These are phyloP conservation scores for Acacia crassicarpa DNA, from an alignment of 306 rosid species.

Conservation along the genomic window DNA sequence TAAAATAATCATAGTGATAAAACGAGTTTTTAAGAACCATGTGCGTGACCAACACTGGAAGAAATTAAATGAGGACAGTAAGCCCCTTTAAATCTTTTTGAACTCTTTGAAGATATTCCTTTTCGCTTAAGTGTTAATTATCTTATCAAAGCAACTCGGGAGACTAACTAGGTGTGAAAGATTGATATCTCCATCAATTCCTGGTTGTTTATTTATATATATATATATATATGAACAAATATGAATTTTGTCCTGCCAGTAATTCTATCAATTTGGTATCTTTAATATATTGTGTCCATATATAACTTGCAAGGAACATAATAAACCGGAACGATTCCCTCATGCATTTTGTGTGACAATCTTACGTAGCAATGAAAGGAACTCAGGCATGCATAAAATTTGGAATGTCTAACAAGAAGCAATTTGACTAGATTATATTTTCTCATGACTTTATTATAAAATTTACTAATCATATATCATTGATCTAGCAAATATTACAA, in stretches of 20 bases:
- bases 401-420: background rate
- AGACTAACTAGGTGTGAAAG: background rate
- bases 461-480: background rate
- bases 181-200: background rate
- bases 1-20: too few relatives aligned
- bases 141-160: background rate
- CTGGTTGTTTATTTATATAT: background rate
- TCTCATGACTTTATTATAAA: background rate
- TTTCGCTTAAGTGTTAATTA: background rate
- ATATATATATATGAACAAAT: too few relatives aligned
- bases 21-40: too few relatives aligned
- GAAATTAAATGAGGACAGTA: background rate
- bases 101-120: background rate
- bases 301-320: background rate
- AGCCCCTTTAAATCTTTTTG: background rate
- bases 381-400: background rate
- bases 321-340: background rate
- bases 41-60: background rate
- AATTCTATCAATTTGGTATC: background rate
- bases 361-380: background rate
- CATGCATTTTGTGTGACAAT: background rate
- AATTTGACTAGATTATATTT: background rate
- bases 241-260: background rate
- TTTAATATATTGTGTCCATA: background rate
- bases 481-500: background rate